phyloP scores from a whole-genome alignment of 1,284 basidiomycete species.

The Ceratobasidium papillatum region DNA sequence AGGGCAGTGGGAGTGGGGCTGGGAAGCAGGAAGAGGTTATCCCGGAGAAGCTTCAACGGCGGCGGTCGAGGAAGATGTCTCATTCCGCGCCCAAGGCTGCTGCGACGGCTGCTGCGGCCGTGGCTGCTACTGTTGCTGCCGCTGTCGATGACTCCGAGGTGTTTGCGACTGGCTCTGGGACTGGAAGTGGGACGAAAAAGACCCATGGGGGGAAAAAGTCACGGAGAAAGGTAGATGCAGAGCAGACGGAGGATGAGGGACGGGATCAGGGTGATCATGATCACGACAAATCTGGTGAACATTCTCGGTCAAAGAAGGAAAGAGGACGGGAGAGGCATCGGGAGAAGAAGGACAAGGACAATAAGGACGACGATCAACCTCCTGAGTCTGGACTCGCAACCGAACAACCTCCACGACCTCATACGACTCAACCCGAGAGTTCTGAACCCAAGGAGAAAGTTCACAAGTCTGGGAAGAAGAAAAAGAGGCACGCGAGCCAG shows the following conservation, averaged over 20 bases:
- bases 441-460: conserved; percentile 30
- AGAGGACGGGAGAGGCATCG: conserved; percentile 24
- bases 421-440: neutral
- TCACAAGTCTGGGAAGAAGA: conserved; percentile 30
- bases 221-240: conserved; percentile 9
- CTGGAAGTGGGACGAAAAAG: neutral
- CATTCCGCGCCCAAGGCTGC: conserved; percentile 32
- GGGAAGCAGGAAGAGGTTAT: conserved; percentile 7
- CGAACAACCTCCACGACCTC: neutral
- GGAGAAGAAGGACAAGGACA: conserved; percentile 21
- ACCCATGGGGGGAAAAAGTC: conserved; percentile 24
- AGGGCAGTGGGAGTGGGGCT: neutral
- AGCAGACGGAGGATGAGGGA: conserved; percentile 24
- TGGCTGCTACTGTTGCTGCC: neutral
- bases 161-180: conserved; percentile 12
- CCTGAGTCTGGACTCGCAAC: neutral
- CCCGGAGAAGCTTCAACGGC: conserved; percentile 25
- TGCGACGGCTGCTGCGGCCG: neutral
- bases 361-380: conserved; percentile 16
- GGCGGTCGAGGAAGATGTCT: conserved; percentile 37
- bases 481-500: conserved; percentile 17
- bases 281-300: conserved; percentile 19
- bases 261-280: conserved; percentile 11
- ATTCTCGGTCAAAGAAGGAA: conserved; percentile 32
- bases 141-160: conserved; percentile 1